These are phyloP conservation scores for Croton setiger DNA, from an alignment of 441 rosid genomes.

Conservation along the genomic window DNA sequence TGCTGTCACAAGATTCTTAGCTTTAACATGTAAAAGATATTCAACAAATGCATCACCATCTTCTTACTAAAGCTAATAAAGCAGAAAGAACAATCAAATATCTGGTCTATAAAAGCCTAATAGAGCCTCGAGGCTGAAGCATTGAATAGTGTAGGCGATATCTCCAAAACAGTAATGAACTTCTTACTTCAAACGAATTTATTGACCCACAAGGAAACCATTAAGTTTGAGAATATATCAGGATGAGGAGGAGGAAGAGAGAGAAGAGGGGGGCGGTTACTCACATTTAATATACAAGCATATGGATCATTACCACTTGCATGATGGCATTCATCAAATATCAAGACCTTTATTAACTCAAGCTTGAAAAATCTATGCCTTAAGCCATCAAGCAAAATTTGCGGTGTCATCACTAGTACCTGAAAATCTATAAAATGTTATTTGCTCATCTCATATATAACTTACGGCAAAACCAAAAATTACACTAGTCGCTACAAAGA, in stretches of 20 bases:
- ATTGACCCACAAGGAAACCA: background rate
- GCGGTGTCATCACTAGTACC: slow-evolving; percentile 98
- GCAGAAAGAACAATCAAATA: background rate
- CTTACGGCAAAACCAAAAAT: background rate
- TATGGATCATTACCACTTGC: slow-evolving; percentile 67
- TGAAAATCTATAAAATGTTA: slow-evolving; percentile 27
- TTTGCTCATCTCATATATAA: background rate
- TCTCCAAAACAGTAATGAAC: background rate
- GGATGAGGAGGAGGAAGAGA: background rate
- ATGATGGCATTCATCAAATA: slow-evolving; percentile 97
- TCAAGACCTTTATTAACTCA: slow-evolving; percentile 63
- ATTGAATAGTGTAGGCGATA: background rate
- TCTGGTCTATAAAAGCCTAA: background rate
- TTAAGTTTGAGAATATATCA: background rate
- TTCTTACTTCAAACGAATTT: background rate
- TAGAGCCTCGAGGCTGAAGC: background rate
- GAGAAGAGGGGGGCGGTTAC: slow-evolving; percentile 9
- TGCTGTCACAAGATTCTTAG: background rate
- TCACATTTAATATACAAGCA: slow-evolving; percentile 81
- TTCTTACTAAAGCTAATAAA: background rate
- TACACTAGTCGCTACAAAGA: background rate
- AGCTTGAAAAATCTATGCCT: slow-evolving; percentile 63
- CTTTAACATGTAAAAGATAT: background rate
- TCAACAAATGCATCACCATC: background rate
- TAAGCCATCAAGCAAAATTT: slow-evolving; percentile 67